Conservation (phyloP, 331 rosid genomes). For the Stylosanthes scabra region DNA sequence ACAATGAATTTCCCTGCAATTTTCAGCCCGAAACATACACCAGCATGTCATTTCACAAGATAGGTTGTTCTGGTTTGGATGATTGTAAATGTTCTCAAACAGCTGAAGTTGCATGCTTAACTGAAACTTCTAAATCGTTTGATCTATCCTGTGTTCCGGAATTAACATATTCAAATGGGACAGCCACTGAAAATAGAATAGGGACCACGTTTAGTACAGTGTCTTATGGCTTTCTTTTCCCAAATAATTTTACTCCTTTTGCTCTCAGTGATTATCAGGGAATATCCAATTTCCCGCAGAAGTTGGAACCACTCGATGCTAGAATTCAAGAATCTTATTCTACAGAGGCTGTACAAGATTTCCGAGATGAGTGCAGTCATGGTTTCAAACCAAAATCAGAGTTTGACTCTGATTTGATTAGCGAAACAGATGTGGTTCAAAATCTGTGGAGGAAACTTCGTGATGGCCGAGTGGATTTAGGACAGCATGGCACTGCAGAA, state of each 20-base stretch:
- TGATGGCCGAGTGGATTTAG: constrained; percentile 52
- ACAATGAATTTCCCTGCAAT: constrained; percentile 32
- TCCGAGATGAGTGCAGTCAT: constrained; percentile 48
- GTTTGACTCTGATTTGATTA: constrained; percentile 43
- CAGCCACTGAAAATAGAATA: constrained; percentile 46
- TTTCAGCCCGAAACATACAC: constrained; percentile 38
- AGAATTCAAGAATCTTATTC: constrained; percentile 46
- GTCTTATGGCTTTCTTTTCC: constrained; percentile 49
- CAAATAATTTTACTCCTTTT: constrained; percentile 41
- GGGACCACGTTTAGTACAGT: constrained; percentile 46
- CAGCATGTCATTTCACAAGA: constrained; percentile 39
- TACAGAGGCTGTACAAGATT: constrained; percentile 45
- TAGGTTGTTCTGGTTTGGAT: constrained; percentile 42
- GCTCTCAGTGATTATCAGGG: constrained; percentile 29
- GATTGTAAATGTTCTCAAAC: constrained; percentile 49
- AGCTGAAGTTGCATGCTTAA: constrained; percentile 24
- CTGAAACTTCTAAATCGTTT: constrained; percentile 34
- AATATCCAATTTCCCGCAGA: constrained; percentile 34
- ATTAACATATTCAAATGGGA: constrained; percentile 49
- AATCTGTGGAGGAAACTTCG: constrained; percentile 76
- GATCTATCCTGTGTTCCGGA: constrained; percentile 43
- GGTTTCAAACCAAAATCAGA: constrained; percentile 38
- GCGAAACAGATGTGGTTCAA: constrained; percentile 52
- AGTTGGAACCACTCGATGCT: constrained; percentile 33
- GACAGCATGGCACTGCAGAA: constrained; percentile 58